phyloP scores from a whole-genome alignment of 2,329 filamentous ascomycete species.

The Diaporthe citrichinensis region DNA sequence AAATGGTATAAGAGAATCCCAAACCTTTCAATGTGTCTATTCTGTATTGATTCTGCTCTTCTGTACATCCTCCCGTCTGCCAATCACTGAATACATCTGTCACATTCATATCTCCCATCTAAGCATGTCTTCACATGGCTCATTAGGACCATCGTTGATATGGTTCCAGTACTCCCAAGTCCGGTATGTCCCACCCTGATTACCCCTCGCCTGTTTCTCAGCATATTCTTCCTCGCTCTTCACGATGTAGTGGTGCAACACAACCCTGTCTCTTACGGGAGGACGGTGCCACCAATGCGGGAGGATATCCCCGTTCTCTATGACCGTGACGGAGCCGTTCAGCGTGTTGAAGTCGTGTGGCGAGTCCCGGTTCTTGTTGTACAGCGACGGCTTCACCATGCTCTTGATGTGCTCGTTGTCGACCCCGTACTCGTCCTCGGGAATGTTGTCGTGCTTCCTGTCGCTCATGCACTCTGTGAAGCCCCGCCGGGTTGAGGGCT shows the following conservation, averaged over 20 bases:
- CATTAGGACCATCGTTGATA: slow-evolving; percentile 16
- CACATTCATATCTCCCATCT: neutral
- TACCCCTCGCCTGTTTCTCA: slow-evolving; percentile 8
- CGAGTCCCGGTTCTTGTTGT: slow-evolving; percentile 35
- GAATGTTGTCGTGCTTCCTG: neutral
- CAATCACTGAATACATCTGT: neutral
- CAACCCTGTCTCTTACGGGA: slow-evolving; percentile 49
- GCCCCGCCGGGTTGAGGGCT: slow-evolving; percentile 45
- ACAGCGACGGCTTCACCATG: slow-evolving; percentile 28
- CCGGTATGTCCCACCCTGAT: neutral
- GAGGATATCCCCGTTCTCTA: slow-evolving; percentile 46
- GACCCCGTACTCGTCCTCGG: slow-evolving; percentile 43
- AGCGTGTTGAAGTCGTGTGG: slow-evolving; percentile 46
- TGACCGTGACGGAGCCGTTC: slow-evolving; percentile 45
- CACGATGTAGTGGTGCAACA: slow-evolving; percentile 51
- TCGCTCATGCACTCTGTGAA: slow-evolving; percentile 46
- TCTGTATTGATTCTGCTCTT: no score
- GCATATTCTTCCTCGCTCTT: slow-evolving; percentile 51
- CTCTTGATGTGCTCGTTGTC: slow-evolving; percentile 43
- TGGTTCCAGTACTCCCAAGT: slow-evolving; percentile 27
- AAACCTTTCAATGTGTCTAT: no score
- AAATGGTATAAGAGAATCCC: no score
- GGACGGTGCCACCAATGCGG: slow-evolving; percentile 44
- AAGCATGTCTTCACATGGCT: slow-evolving; percentile 25
- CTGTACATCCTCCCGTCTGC: no score